Evolutionary conservation across 2,329 filamentous ascomycete genomes (phyloP).

Genomic region (Cordyceps militaris): DNA sequence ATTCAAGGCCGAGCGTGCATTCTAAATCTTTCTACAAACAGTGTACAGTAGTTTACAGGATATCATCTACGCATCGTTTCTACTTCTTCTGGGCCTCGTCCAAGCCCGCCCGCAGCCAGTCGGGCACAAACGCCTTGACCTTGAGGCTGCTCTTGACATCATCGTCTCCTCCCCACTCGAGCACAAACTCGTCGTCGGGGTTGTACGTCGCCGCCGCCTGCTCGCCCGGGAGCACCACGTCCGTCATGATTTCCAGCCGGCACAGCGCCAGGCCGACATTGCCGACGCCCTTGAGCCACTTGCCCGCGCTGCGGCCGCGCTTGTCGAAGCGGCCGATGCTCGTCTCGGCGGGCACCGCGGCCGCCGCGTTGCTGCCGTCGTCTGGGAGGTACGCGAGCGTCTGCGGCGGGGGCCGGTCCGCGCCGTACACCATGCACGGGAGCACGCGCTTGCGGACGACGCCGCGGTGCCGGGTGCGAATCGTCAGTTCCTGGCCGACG

Average conservation of each 20-base stretch:
- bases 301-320: constrained; percentile 67
- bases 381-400: constrained; percentile 41
- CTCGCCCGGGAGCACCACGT: constrained; percentile 62
- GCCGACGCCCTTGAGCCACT: constrained; percentile 70
- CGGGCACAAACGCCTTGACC: constrained; percentile 77
- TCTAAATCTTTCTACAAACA: too few species aligned
- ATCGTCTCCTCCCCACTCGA: constrained; percentile 43
- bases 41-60: background rate
- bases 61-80: background rate
- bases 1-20: too few species aligned
- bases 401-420: constrained; percentile 30
- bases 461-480: constrained; percentile 88
- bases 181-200: constrained; percentile 54
- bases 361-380: constrained; percentile 27
- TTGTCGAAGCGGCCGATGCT: constrained; percentile 46
- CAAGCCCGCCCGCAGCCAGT: constrained; percentile 55
- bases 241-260: constrained; percentile 84
- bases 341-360: constrained; percentile 36
- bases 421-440: constrained; percentile 66
- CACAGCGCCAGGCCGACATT: constrained; percentile 85
- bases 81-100: constrained; percentile 19
- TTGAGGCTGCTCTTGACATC: constrained; percentile 33
- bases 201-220: constrained; percentile 57
- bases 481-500: constrained; percentile 92
- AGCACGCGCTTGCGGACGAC: constrained; percentile 87